Evolutionary conservation across 768 basidiomycete species (phyloP), one percentile per base, ranked within the genome.

Genomic region (Mycena belliarum): DNA sequence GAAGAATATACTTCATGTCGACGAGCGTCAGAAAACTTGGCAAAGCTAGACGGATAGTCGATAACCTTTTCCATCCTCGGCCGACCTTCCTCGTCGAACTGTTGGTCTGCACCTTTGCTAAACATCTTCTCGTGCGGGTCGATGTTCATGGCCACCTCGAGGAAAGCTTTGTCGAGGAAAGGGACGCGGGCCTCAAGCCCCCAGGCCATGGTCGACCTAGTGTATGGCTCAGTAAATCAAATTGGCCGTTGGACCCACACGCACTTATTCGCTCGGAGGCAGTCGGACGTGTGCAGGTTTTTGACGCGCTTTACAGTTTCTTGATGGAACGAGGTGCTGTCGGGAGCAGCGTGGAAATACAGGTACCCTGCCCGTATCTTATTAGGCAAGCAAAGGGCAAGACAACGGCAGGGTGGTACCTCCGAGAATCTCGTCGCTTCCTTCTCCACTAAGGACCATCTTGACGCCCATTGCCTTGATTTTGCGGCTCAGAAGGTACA

Each of bases 401-500:
- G 42, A 35, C 56, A 51, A 28, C 2, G 37, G 26, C 0, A n/a
- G 50, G 32, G 29, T 4, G 65, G 64, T 69, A 91, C 95, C 95
- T 77, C 96, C 96, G 35, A 98, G 84, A 60, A 98, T 94, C 74
- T 99, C 97, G 66, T 99, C 97, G 61, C 91, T 93, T 37, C 97
- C 97, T 74, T 99, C 97, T 18, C 97, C 97, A 63, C 90, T 93
- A 33, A 98, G 81, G 16, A 99, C 97, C 97, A 99, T 99, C 78
- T 99, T 99, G 51, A 99, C 97, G 56, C 97, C 97, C 92, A 94
- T 98, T 5, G 97, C 96, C 77, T 98, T 99, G 78, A 99, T 95
- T 77, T 99, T 98, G 47, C 97, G 84, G 70, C 91, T 93, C 58
- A 99, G 85, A 26, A 99, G 86, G 74, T 98, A 98, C 97, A 99